Evolutionary conservation across 495 filamentous ascomycete genomes (phyloP).

Genomic region (Viridothelium virens): DNA sequence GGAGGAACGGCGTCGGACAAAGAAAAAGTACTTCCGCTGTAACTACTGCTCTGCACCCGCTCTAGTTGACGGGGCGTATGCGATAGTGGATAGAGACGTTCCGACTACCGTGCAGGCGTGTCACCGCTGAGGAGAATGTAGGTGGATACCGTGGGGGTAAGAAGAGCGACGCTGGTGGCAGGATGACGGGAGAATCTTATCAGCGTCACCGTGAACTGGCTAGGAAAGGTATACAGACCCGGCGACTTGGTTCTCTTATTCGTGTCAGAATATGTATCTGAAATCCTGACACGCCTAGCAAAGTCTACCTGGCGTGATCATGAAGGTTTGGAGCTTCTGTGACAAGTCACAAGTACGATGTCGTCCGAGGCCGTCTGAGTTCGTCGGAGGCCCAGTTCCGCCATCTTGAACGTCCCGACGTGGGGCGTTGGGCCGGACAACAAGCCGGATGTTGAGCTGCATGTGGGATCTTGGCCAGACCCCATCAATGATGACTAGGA

Average conservation of each 20-base stretch:
- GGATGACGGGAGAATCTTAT: too few relatives aligned
- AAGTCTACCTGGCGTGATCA: not conserved
- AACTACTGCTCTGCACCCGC: not conserved
- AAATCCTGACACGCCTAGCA: too few relatives aligned
- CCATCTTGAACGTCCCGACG: not conserved
- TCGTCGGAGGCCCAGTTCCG: not conserved
- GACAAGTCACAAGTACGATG: not conserved
- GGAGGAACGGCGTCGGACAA: not conserved
- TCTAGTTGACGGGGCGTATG: not conserved
- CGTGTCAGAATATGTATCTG: too few relatives aligned
- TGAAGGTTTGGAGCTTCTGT: too few relatives aligned
- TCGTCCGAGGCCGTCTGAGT: not conserved
- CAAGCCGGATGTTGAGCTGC: not conserved
- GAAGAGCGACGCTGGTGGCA: not conserved
- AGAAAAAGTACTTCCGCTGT: not conserved
- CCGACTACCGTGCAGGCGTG: not conserved
- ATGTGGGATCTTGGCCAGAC: constrained; percentile 3
- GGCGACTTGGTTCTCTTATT: too few relatives aligned
- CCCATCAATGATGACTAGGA: too few relatives aligned
- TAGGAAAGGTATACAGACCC: too few relatives aligned
- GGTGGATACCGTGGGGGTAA: not conserved
- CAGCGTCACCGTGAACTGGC: too few relatives aligned
- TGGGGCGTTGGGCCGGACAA: constrained; percentile 6
- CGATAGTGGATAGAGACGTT: not conserved
- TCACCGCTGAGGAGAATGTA: not conserved